These are phyloP conservation scores for Darksidea phi DNA, from an alignment of 495 filamentous ascomycete genomes.

Conservation along the genomic window DNA sequence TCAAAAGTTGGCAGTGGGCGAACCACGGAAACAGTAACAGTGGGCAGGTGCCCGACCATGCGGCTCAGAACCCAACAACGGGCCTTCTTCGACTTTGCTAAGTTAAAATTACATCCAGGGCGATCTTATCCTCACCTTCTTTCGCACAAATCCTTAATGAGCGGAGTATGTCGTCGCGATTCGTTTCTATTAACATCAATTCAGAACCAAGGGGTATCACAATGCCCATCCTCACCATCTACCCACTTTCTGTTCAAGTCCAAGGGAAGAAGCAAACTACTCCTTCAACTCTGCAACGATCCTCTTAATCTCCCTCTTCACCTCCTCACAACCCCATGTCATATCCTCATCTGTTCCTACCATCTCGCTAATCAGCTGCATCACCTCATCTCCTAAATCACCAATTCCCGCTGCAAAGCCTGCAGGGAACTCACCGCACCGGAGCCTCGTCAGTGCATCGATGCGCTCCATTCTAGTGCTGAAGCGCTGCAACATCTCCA, in stretches of 20 bases:
- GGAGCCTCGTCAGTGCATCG: constrained; percentile 13
- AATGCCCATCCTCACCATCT: neutral
- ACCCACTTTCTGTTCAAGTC: neutral
- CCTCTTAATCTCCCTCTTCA: constrained; percentile 7
- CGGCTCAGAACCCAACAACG: neutral
- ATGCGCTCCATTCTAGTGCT: constrained; percentile 37
- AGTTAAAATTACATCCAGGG: no score
- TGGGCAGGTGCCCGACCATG: neutral
- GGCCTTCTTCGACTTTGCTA: neutral
- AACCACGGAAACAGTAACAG: neutral
- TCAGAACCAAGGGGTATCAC: no score
- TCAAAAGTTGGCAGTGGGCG: neutral
- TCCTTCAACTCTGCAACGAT: neutral
- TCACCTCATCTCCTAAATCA: neutral
- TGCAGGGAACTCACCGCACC: constrained; percentile 16
- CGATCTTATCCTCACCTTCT: no score
- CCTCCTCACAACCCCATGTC: constrained; percentile 23
- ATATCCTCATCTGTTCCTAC: constrained; percentile 14
- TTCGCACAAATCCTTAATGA: no score
- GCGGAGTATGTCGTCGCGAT: no score
- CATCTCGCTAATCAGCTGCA: constrained; percentile 23
- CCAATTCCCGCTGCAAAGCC: constrained; percentile 17
- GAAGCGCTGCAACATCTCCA: constrained; percentile 44
- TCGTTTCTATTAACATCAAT: no score
- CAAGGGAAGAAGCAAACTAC: constrained; percentile 19